These are phyloP conservation scores for Groenewaldozyma tartarivorans DNA, from an alignment of 805 yeast genomes.

Conservation along the genomic window DNA sequence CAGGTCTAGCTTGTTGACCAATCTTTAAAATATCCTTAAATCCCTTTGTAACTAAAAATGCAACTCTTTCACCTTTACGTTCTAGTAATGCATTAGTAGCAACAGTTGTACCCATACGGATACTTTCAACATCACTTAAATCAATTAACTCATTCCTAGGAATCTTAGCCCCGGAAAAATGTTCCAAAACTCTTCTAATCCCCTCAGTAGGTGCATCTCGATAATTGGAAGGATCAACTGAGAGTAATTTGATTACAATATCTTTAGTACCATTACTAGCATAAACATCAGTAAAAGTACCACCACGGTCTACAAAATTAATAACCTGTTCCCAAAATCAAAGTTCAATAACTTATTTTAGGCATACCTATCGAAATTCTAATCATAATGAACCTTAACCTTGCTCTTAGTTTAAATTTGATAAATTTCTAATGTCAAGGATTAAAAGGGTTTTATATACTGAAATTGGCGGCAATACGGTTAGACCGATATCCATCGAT, in stretches of 20 bases:
- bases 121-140: constrained; percentile 42
- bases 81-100: constrained; percentile 94
- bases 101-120: constrained; percentile 89
- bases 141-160: constrained; percentile 55
- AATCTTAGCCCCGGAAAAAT: constrained; percentile 41
- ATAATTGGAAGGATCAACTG: constrained; percentile 84
- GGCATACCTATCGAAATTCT: constrained; percentile 14
- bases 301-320: constrained; percentile 48
- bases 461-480: no score
- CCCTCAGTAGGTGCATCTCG: constrained; percentile 91
- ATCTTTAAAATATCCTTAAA: constrained; percentile 73
- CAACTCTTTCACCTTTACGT: constrained; percentile 84
- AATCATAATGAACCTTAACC: no score
- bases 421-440: no score
- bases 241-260: constrained; percentile 64
- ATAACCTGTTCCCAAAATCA: not conserved
- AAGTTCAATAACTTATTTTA: no score
- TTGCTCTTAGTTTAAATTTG: no score
- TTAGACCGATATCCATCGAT: no score
- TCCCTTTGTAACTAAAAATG: constrained; percentile 79
- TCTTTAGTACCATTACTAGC: constrained; percentile 47
- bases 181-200: constrained; percentile 65
- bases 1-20: constrained; percentile 89
- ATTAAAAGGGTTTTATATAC: no score
- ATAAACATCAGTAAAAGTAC: constrained; percentile 81